Evolutionary conservation across 345 rosid genomes (phyloP).

Genomic region (Physaria fendleri): DNA sequence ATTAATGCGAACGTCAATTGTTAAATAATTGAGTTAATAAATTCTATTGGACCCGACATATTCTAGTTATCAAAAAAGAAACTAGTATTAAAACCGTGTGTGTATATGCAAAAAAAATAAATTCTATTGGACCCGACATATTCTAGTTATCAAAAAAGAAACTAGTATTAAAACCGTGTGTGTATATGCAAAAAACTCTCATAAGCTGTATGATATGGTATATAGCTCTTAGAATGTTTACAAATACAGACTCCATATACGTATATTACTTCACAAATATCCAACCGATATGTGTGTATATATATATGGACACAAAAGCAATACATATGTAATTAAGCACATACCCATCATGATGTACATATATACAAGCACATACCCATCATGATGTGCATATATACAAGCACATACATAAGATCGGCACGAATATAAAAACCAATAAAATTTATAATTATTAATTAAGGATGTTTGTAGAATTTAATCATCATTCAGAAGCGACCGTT

Average conservation of each 20-base stretch:
- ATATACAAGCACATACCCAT: constrained; percentile 13
- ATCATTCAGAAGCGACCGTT: constrained; percentile 36
- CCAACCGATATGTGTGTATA: constrained; percentile 11
- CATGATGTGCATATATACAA: not conserved
- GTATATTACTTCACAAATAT: constrained; percentile 16
- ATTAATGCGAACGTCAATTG: not conserved
- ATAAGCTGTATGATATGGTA: constrained; percentile 3
- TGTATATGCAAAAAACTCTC: not conserved
- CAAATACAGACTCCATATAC: not conserved
- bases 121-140: not conserved
- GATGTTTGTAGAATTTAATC: not conserved
- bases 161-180: not conserved
- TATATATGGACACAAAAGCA: constrained; percentile 5
- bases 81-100: not conserved
- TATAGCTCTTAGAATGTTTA: not conserved
- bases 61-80: not conserved
- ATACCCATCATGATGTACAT: not conserved
- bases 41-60: not conserved
- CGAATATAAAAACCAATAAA: constrained; percentile 9
- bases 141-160: not conserved
- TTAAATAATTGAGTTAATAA: not conserved
- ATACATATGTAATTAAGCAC: constrained; percentile 1
- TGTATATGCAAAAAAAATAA: not conserved
- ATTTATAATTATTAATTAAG: not conserved
- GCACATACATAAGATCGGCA: constrained; percentile 15